Conservation (phyloP, 352 stramenopile genomes). For the Pythium biforme region DNA sequence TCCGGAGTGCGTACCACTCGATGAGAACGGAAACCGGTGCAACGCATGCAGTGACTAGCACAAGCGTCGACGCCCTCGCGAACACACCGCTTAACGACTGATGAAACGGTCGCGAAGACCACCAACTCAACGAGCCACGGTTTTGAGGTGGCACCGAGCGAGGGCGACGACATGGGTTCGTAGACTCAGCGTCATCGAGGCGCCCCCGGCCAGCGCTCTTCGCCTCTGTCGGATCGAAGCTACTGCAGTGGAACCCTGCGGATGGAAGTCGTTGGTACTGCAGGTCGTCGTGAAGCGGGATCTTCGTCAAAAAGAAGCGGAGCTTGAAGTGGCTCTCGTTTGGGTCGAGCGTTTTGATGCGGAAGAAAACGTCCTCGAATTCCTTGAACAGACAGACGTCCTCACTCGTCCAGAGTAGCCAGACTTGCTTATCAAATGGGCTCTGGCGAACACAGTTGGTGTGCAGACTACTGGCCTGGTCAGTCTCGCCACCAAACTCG, state of each 20-base stretch:
- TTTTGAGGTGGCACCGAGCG: constrained; percentile 12
- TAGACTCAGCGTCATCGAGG: neutral
- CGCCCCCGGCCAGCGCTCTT: neutral
- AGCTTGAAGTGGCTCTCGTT: constrained; percentile 27
- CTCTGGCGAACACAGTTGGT: neutral
- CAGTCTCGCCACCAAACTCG: neutral
- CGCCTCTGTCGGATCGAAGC: neutral
- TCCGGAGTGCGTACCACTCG: constrained; percentile 26
- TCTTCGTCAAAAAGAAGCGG: constrained; percentile 30
- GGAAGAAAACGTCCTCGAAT: constrained; percentile 31
- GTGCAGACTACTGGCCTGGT: neutral
- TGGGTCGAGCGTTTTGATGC: constrained; percentile 29
- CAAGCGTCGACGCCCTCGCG: constrained; percentile 7
- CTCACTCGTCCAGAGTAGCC: constrained; percentile 30
- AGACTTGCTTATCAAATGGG: constrained; percentile 21
- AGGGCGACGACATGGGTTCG: constrained; percentile 6
- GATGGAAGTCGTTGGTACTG: constrained; percentile 19
- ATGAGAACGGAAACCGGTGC: constrained; percentile 19
- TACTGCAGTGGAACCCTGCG: constrained; percentile 4
- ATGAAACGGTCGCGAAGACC: constrained; percentile 28
- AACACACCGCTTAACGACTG: constrained; percentile 7
- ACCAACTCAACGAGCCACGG: constrained; percentile 18
- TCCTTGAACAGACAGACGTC: constrained; percentile 34
- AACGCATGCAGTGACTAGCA: constrained; percentile 1
- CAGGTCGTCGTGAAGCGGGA: constrained; percentile 19